Conservation (phyloP, 352 stramenopile species). For the Phytopythium boreale region DNA sequence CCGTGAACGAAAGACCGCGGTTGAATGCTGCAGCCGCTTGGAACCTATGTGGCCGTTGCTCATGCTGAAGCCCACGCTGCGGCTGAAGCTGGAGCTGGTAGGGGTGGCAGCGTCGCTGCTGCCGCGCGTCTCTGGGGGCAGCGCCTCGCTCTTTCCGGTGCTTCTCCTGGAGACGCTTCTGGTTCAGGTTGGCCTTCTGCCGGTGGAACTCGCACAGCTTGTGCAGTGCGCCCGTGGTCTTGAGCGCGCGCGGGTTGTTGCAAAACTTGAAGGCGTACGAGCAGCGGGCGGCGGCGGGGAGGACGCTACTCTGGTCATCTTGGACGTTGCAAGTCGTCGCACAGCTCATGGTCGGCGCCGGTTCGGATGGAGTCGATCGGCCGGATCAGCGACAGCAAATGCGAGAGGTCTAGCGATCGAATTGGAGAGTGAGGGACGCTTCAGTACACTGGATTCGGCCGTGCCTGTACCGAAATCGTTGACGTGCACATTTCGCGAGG, state of each 20-base stretch:
- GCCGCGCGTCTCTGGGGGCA: neutral
- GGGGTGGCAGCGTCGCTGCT: neutral
- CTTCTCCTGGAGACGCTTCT: slow-evolving; percentile 30
- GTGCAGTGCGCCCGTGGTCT: slow-evolving; percentile 32
- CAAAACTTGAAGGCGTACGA: slow-evolving; percentile 40
- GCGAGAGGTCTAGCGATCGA: neutral
- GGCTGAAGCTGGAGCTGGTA: neutral
- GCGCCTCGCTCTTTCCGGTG: neutral
- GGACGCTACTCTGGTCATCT: neutral
- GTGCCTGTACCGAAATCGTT: too few relatives aligned
- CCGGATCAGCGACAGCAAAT: neutral
- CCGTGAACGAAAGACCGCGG: neutral
- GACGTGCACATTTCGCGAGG: too few relatives aligned
- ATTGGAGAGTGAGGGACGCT: neutral
- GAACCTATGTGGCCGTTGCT: neutral
- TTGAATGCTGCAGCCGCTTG: neutral
- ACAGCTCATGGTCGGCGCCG: neutral
- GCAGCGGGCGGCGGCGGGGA: slow-evolving; percentile 16
- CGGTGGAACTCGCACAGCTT: slow-evolving; percentile 39
- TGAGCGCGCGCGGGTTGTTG: slow-evolving; percentile 25
- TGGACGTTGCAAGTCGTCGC: neutral
- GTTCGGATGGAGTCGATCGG: too few relatives aligned
- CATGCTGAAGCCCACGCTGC: neutral
- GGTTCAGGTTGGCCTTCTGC: slow-evolving; percentile 35
- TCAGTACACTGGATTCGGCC: neutral